These are phyloP conservation scores for Penicillium griseofulvum DNA, from an alignment of 2,329 filamentous ascomycete genomes.

Conservation along the genomic window DNA sequence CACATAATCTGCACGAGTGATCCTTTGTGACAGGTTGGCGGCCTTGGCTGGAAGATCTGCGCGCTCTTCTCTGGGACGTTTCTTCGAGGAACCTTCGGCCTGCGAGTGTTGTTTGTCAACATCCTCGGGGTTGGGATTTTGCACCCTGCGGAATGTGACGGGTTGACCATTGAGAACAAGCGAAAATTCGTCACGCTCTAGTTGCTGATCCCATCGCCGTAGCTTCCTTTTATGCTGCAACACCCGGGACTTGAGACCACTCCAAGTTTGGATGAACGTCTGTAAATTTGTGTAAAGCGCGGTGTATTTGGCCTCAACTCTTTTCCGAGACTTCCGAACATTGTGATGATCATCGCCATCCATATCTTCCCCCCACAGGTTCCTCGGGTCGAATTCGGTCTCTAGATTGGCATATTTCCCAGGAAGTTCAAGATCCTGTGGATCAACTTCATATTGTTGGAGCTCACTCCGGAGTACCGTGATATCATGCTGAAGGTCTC, in stretches of 20 bases:
- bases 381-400: constrained; percentile 10
- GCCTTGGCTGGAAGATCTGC: background rate
- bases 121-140: background rate
- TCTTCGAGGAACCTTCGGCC: background rate
- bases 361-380: constrained; percentile 18
- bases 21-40: background rate
- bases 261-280: constrained; percentile 28
- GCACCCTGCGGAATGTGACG: constrained; percentile 30
- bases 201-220: constrained; percentile 27
- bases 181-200: constrained; percentile 32
- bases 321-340: constrained; percentile 15
- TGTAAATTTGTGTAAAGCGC: constrained; percentile 33
- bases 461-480: constrained; percentile 24
- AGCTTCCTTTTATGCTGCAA: constrained; percentile 38
- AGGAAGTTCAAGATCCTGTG: constrained; percentile 7
- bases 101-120: background rate
- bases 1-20: background rate
- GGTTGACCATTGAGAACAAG: constrained; percentile 25
- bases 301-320: constrained; percentile 31
- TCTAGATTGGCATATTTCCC: constrained; percentile 6
- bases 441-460: constrained; percentile 11
- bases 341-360: constrained; percentile 18
- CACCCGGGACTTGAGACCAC: constrained; percentile 29
- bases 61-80: constrained; percentile 1
- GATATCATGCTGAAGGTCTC: constrained; percentile 23